Evolutionary conservation across 2,329 filamentous ascomycete species (phyloP), one percentile per base, ranked within the genome.

Genomic region (Aureobasidium mangrovei): DNA sequence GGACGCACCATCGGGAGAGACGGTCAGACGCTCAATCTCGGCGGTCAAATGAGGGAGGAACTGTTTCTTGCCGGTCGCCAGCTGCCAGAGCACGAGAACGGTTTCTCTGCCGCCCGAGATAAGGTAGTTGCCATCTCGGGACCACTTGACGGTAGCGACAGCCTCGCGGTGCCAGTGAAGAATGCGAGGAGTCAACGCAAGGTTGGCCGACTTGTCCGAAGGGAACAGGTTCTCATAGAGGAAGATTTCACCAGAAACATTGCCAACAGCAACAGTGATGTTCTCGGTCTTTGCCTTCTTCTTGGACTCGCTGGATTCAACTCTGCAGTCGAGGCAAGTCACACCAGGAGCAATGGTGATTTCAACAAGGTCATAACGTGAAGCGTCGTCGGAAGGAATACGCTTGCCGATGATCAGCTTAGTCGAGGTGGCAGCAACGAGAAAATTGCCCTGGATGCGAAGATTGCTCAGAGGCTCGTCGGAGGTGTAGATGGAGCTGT

Each of bases 91-190:
- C 7, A 95, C 88, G 40, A 98, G 76, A 24, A 89, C 86, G 6
- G 89, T 91, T 70, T 98, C 93, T 26, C 83, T 82, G 32, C 93
- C 93, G 65, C 93, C 93, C 55, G 93, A 97, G 51, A 98, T 84
- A 56, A 98, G 72, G 68, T 98, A 98, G 66, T 95, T 90, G 88
- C 91, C 91, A 76, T 98, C 93, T 61, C 77, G 77, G 10, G 93
- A 96, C 87, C 91, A 97, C 69, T 93, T 95, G 56, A 95, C 77
- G 7, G 88, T 80, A 62, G 86, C 84, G 7, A 96, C 90, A 46
- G 85, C 81, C 61, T 84, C 83, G 62, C 90, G 81, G 69, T 98
- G 93, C 93, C 93, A 98, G 68, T 97, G 93, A 52, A 91, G 76
- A 59, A 85, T 86, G 55, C 84, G 82, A 24, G 79, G 75, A 39